Base-by-base conservation (phyloP, 352 stramenopile species). In the Phytophthora syringae region DNA sequence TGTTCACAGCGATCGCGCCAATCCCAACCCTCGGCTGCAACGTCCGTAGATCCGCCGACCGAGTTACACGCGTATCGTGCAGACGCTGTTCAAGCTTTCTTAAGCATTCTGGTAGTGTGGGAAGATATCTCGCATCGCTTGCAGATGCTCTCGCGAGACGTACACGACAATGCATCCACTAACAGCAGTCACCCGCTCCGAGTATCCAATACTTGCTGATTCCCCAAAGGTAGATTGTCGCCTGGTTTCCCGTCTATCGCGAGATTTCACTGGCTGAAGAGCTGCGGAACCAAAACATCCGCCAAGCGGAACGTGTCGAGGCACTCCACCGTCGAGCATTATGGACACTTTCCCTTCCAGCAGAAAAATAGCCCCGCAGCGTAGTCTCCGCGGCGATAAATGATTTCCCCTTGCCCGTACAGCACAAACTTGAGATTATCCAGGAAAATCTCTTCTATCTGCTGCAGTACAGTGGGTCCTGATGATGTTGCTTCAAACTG, bases 381-480 rank as follows among this genome's bases (percentile, higher is more conserved):
- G 47, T 88, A 84, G 47, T 87, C 79, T 1, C 79, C 79, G 0
- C 69, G 57, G 1, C 76, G 74, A 28, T 89, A 89, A 51, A 89
- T 85, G 18, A 88, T 77, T 51, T 89, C 80, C 1, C 73, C 71
- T 37, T 89, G 80, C 1, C 80, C 80, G 40, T 85, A 89, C 2
- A 89, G 65, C 21, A 84, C 52, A 51, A 89, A 89, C n/a, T 75
- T 76, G 9, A 83, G 44, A 30, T 86, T 88, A 45, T 86, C 75
- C 6, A 88, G 51, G 18, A 88, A 71, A 34, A 86, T 69, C 0
- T 65, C 70, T 39, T 90, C 80, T 6, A 89, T 58, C 18, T 78
- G 72, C 5, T 63, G 28, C 13, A 64, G 77, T 16, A 67, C 43
- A 4, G 51, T 57, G 32, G 47, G 18, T 7, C 16, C 51, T 25